Evolutionary conservation across 805 yeast species (phyloP).

Genomic region (Lachancea quebecensis): DNA sequence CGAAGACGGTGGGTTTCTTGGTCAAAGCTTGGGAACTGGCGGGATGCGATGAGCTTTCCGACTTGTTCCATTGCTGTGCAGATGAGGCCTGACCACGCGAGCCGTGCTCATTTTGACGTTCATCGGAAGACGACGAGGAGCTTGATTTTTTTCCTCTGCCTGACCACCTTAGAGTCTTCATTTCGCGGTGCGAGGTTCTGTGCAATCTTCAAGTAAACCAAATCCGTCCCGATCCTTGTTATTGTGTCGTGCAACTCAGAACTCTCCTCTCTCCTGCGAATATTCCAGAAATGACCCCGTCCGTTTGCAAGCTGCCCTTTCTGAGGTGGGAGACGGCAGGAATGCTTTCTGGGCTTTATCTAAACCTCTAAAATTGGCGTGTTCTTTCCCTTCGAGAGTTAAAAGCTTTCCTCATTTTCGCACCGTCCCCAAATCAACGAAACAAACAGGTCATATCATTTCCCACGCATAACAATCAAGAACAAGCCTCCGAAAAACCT

Average conservation of each 20-base stretch:
- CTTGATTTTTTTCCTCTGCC: conserved; percentile 6
- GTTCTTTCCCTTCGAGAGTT: neutral
- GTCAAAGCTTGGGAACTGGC: neutral
- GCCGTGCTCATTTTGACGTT: neutral
- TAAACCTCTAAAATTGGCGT: neutral
- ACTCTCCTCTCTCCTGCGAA: neutral
- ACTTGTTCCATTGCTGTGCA: neutral
- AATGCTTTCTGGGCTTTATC: neutral
- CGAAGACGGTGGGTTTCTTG: conserved; percentile 4
- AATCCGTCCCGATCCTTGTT: too few species aligned
- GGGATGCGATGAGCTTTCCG: neutral
- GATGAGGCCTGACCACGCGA: neutral
- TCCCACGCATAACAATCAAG: neutral
- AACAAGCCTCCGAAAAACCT: neutral
- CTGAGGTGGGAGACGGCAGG: neutral
- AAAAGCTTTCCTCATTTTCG: neutral
- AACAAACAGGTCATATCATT: neutral
- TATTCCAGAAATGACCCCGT: neutral
- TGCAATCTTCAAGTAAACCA: neutral
- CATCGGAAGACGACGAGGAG: conserved; percentile 5
- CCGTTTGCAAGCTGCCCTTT: neutral
- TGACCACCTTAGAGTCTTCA: conserved; percentile 12
- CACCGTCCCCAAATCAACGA: neutral
- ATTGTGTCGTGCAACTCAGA: neutral
- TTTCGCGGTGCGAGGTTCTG: neutral